Evolutionary conservation across 208 protist species (phyloP).

Genomic region (Leishmania arabica): DNA sequence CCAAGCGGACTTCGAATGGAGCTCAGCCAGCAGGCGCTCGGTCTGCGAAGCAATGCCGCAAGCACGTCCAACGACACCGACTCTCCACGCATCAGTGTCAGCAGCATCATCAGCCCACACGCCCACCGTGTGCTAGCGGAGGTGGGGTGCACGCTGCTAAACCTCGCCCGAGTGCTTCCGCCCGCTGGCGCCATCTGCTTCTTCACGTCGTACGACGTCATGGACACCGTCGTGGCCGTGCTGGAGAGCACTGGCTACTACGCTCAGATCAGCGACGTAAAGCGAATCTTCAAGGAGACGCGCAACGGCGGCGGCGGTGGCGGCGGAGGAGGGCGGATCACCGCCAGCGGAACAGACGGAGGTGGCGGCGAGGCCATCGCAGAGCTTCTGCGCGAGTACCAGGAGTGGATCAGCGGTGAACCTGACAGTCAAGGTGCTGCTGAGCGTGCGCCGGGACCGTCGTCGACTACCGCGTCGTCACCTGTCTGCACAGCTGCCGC

Average conservation of each 20-base stretch:
- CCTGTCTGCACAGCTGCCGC: background rate
- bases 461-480: background rate
- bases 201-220: conserved; percentile 93
- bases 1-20: conserved; percentile 62
- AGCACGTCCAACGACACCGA: background rate
- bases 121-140: conserved; percentile 38
- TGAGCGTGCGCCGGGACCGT: background rate
- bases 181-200: conserved; percentile 95
- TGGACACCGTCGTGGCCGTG: conserved; percentile 52
- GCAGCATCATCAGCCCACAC: conserved; percentile 3
- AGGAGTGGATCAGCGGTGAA: conserved; percentile 43
- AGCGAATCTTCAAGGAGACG: conserved; percentile 88
- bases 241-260: conserved; percentile 47
- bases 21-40: conserved; percentile 45
- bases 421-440: background rate
- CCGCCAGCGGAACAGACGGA: background rate
- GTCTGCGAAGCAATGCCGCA: background rate
- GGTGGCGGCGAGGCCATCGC: conserved; percentile 26
- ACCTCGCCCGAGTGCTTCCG: conserved; percentile 85
- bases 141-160: conserved; percentile 81
- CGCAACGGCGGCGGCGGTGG: conserved; percentile 1
- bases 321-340: background rate
- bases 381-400: conserved; percentile 59
- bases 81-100: background rate
- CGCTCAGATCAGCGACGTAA: conserved; percentile 68